Percentiles rank a stretch among this genome's conserved stretches.
These are phyloP conservation scores for Fusarium sp. DNA, from an alignment of 2,329 filamentous ascomycete genomes.

Conservation along the genomic window DNA sequence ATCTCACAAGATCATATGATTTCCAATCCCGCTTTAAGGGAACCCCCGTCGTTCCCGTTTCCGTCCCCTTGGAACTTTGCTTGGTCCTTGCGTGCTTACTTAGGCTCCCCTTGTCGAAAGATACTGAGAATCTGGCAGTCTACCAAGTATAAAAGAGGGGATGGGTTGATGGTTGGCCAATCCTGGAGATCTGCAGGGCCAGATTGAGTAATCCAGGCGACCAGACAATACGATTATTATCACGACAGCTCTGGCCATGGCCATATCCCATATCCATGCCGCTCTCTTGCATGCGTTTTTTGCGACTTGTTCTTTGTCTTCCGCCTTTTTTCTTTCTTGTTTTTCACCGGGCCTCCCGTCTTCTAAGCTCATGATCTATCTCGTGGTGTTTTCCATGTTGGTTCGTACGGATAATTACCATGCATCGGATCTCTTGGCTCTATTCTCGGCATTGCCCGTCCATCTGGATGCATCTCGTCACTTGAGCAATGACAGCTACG, in stretches of 20 bases:
- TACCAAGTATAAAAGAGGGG: slow-evolving; percentile 10
- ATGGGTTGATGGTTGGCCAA: slow-evolving; percentile 25
- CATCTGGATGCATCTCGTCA: slow-evolving; percentile 21
- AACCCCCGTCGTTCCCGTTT: slow-evolving; percentile 4
- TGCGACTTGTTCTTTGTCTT: slow-evolving; percentile 5
- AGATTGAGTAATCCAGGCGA: slow-evolving; percentile 32
- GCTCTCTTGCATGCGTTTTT: slow-evolving; percentile 13
- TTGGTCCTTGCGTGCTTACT: slow-evolving; percentile 12
- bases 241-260: neutral
- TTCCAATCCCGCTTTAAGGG: neutral
- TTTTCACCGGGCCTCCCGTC: slow-evolving; percentile 15
- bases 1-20: slow-evolving; percentile 38
- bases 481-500: slow-evolving; percentile 12
- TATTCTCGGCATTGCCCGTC: slow-evolving; percentile 12
- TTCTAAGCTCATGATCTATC: slow-evolving; percentile 20
- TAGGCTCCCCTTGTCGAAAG: too few species aligned
- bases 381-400: slow-evolving; percentile 25
- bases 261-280: slow-evolving; percentile 1
- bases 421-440: slow-evolving; percentile 3
- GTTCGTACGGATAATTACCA: slow-evolving; percentile 23
- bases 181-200: slow-evolving; percentile 37
- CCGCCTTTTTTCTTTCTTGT: slow-evolving; percentile 6
- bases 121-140: slow-evolving; percentile 13
- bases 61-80: slow-evolving; percentile 25
- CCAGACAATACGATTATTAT: slow-evolving; percentile 4